Conservation (phyloP, 371 early-diverging fungal genomes). For the Polyrhizophydium stewartii region DNA sequence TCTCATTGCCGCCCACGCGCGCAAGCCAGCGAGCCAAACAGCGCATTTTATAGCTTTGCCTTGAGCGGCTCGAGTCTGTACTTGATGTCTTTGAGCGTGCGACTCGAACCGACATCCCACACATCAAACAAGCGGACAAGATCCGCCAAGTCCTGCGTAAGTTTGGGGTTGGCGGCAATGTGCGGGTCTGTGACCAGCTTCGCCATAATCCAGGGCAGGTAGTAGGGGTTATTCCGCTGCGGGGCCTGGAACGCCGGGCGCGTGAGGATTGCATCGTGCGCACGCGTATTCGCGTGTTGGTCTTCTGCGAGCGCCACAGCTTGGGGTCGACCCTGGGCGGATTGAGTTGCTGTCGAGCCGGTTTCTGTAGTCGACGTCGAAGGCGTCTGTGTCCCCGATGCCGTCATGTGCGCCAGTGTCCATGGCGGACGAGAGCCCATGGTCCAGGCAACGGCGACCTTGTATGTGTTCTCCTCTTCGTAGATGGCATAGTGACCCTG, state of each 20-base stretch:
- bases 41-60: slow-evolving; percentile 21
- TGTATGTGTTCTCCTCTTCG: slow-evolving; percentile 81
- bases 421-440: slow-evolving; percentile 18
- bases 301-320: no score
- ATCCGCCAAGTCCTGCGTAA: slow-evolving; percentile 56
- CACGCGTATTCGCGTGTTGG: slow-evolving; percentile 4
- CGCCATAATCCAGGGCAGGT: slow-evolving; percentile 88
- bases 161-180: slow-evolving; percentile 46
- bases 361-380: slow-evolving; percentile 3
- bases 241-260: slow-evolving; percentile 11
- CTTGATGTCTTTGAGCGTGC: slow-evolving; percentile 68
- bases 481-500: slow-evolving; percentile 90
- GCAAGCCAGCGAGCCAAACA: no score
- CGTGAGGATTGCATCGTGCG: slow-evolving; percentile 1
- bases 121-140: slow-evolving; percentile 60
- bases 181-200: slow-evolving; percentile 63
- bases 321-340: no score
- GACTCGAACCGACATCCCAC: slow-evolving; percentile 76
- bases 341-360: no score
- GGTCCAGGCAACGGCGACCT: slow-evolving; percentile 37
- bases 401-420: not conserved
- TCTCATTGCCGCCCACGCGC: no score
- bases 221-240: slow-evolving; percentile 73
- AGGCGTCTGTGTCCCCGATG: not conserved
- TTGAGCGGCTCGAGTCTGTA: slow-evolving; percentile 77